phyloP scores from a whole-genome alignment of 2,329 filamentous ascomycete genomes.

The Pseudogymnoascus sp. region DNA sequence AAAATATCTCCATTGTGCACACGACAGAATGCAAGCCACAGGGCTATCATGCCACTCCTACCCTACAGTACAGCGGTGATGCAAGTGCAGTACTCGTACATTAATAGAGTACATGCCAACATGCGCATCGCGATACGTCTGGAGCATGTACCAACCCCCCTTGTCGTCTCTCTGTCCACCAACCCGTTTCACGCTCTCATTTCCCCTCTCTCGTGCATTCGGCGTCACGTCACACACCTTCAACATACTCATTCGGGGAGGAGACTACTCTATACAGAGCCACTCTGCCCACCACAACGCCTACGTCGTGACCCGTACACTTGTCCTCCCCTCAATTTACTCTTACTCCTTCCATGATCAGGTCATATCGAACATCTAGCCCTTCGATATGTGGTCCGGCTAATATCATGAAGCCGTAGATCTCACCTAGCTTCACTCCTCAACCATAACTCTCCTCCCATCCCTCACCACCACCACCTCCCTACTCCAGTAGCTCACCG shows the following conservation, averaged over 20 bases:
- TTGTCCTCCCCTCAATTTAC: constrained; percentile 6
- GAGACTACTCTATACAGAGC: neutral
- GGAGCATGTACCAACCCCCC: neutral
- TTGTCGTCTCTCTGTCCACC: neutral
- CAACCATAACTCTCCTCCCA: neutral
- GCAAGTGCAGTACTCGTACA: neutral
- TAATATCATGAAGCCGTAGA: constrained; percentile 2
- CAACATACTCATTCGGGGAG: neutral
- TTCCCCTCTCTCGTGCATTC: constrained; percentile 3
- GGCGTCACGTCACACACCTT: constrained; percentile 5
- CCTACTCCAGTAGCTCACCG: constrained; percentile 2
- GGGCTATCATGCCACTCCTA: constrained; percentile 2
- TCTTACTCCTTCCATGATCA: neutral
- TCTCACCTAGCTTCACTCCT: neutral
- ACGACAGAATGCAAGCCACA: constrained; percentile 8
- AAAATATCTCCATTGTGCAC: neutral
- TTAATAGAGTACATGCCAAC: neutral
- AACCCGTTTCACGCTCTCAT: neutral
- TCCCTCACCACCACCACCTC: neutral
- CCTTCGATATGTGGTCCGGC: neutral
- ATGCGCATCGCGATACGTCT: neutral
- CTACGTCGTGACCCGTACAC: neutral
- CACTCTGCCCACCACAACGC: neutral
- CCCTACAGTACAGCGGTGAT: neutral
- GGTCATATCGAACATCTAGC: neutral